phyloP scores from a whole-genome alignment of 2,329 filamentous ascomycete genomes.

The Paecilomyces formosus region DNA sequence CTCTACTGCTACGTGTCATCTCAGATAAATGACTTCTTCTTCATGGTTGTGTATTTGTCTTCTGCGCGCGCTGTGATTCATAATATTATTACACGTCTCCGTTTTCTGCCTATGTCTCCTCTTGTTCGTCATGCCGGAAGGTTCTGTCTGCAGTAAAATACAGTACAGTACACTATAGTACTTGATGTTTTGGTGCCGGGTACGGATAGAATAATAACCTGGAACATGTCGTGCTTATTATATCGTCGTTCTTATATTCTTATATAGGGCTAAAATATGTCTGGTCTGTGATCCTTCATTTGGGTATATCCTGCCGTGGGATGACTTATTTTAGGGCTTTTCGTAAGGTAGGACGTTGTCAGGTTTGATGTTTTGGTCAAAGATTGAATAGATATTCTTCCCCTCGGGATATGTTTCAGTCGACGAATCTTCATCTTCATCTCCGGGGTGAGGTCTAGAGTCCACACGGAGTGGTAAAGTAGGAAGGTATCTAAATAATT shows the following conservation, averaged over 20 bases:
- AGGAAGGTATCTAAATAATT: too few species aligned
- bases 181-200: neutral
- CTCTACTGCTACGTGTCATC: constrained; percentile 5
- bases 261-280: neutral
- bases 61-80: too few species aligned
- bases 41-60: neutral
- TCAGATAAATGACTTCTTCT: neutral
- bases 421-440: neutral
- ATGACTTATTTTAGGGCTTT: too few species aligned
- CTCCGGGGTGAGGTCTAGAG: neutral
- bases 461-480: neutral
- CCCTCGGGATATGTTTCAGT: too few species aligned
- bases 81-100: too few species aligned
- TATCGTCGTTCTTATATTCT: neutral
- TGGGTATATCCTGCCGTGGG: neutral
- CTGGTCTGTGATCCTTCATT: neutral
- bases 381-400: too few species aligned
- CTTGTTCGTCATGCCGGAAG: neutral
- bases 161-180: neutral
- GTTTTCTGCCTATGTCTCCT: neutral
- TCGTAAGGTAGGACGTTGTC: neutral
- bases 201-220: neutral
- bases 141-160: neutral
- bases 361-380: neutral
- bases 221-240: neutral